Evolutionary conservation across 2,329 filamentous ascomycete genomes (phyloP), one percentile per base, ranked within the genome.

Genomic region (Fusarium euwallaceae): DNA sequence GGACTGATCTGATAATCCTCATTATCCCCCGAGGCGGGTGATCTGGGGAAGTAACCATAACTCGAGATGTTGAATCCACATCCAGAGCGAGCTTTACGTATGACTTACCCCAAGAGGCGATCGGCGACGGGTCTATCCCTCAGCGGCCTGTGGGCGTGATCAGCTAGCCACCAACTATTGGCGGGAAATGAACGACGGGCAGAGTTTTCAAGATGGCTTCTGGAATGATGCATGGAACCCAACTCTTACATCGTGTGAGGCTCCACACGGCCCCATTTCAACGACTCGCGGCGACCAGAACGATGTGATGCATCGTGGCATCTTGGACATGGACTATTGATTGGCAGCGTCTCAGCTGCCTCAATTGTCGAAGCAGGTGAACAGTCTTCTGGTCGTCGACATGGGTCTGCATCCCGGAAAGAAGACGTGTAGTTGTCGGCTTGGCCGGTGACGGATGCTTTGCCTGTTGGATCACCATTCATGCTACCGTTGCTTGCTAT

Each of bases 171-270:
- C 41, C 34, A 20, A 58, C 27, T 22, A 65, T 71, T 59, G 64
- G 59, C 43, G 71, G 64, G 68, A 72, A 69, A 64, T 72, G 64
- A 74, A 60, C 61, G 20, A 61, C 24, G 48, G 61, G 69, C 66
- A 74, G 72, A 75, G 41, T 74, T 74, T 74, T 74, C 69, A 70
- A 37, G 53, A 69, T 34, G 66, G 71, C 59, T 74, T 75, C 72
- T 73, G 72, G 72, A 75, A 74, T 39, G 64, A 53, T 36, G 55
- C 34, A 53, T 70, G 66, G 69, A 74, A 75, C 22, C 62, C 62
- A 72, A 69, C 56, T 16, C 48, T 71, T 8, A 41, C 36, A 75
- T 72, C 72, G 68, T 73, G 72, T 65, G 72, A 70, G 72, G 59
- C 62, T 56, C 69, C 69, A 73, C 69, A 59, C 39, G 55, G 36